phyloP scores from a whole-genome alignment of 805 yeast species.

The Debaryomyces castellii region DNA sequence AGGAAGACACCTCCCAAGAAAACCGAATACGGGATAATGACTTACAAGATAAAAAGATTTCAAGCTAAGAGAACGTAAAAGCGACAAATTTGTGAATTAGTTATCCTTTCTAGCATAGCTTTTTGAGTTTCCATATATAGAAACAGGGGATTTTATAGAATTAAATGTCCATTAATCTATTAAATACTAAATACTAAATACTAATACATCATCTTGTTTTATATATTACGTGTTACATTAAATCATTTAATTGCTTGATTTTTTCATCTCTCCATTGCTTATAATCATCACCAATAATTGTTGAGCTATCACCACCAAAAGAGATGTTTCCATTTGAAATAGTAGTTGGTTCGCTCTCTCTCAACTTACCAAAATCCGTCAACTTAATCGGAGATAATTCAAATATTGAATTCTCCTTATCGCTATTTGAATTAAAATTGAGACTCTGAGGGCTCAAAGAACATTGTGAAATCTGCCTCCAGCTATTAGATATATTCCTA shows the following conservation, averaged over 20 bases:
- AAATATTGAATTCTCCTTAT: constrained; percentile 13
- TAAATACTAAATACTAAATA: constrained; percentile 1
- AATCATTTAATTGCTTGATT: constrained; percentile 24
- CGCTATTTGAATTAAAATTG: background rate
- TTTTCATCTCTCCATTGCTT: constrained; percentile 39
- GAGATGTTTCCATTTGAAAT: constrained; percentile 13
- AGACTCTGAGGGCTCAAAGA: background rate
- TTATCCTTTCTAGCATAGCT: background rate
- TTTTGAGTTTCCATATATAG: background rate
- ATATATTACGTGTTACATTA: background rate
- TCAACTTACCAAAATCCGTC: background rate
- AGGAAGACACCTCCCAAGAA: constrained; percentile 25
- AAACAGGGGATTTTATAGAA: background rate
- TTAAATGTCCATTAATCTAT: constrained; percentile 1
- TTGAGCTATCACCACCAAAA: constrained; percentile 34
- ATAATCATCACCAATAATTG: constrained; percentile 41
- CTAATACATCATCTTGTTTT: background rate
- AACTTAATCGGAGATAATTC: constrained; percentile 12
- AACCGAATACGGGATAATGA: constrained; percentile 8
- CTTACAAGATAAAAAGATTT: background rate
- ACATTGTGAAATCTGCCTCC: background rate
- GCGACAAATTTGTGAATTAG: background rate
- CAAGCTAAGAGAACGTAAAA: background rate
- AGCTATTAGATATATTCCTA: constrained; percentile 3
- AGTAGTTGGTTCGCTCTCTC: background rate